phyloP scores from a whole-genome alignment of 192 early-diverging fungal genomes.

The Coemansia aciculifera region DNA sequence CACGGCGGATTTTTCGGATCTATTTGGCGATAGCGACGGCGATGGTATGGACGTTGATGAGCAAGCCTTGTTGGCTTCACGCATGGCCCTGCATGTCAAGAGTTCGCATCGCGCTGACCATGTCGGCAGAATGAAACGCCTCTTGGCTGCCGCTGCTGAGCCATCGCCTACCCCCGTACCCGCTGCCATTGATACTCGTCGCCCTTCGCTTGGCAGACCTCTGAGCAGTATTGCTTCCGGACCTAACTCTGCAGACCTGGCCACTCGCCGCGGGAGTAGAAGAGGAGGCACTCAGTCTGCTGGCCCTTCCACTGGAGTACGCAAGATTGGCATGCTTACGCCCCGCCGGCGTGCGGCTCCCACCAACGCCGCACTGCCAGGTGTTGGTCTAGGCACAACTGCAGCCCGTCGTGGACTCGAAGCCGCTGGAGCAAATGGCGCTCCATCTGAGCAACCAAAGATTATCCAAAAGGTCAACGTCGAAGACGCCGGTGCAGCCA shows the following conservation, averaged over 20 bases:
- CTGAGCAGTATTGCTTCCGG: constrained; percentile 1
- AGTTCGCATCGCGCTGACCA: constrained; percentile 29
- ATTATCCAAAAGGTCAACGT: constrained; percentile 29
- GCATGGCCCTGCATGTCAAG: constrained; percentile 20
- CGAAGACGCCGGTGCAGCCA: constrained; percentile 12
- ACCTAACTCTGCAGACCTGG: constrained; percentile 12
- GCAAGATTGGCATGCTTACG: constrained; percentile 31
- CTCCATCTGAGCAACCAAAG: constrained; percentile 17
- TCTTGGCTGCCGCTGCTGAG: constrained; percentile 25
- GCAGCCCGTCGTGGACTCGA: not conserved
- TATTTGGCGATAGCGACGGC: constrained; percentile 26
- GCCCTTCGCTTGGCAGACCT: not conserved
- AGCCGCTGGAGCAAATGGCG: not conserved
- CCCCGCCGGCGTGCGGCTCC: constrained; percentile 18
- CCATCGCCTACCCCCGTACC: not conserved
- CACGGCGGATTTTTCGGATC: constrained; percentile 8
- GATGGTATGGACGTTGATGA: not conserved
- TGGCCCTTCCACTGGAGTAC: not conserved
- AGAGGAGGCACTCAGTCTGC: not conserved
- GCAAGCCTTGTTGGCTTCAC: not conserved
- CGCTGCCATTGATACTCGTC: not conserved
- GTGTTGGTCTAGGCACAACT: constrained; percentile 3
- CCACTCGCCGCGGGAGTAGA: constrained; percentile 9
- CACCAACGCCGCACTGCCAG: constrained; percentile 25
- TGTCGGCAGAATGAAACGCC: constrained; percentile 26